Percentiles rank a stretch among this genome's conserved stretches.
Evolutionary conservation across 23 red algal species (phyloP).

Genomic region (Chondrus crispus): DNA sequence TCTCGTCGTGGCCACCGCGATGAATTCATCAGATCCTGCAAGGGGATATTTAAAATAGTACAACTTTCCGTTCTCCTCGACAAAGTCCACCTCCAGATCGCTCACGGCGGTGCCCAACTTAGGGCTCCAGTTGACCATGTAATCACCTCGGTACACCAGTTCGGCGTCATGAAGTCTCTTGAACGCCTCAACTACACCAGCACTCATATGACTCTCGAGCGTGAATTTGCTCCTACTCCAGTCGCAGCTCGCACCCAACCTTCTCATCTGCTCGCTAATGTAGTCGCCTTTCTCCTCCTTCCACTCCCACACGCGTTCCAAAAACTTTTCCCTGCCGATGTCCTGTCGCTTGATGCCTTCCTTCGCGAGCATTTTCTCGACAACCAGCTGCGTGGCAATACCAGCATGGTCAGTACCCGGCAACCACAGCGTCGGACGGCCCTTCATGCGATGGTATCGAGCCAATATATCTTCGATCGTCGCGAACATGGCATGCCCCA

Average conservation of each 20-base stretch:
- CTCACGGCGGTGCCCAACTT: constrained; percentile 88
- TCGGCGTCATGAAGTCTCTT: constrained; percentile 82
- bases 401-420: constrained; percentile 99
- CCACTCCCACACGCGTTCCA: constrained; percentile 94
- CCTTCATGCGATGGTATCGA: constrained; percentile 89
- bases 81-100: constrained; percentile 96
- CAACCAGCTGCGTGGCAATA: constrained; percentile 95
- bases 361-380: constrained; percentile 70
- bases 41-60: constrained; percentile 93
- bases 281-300: constrained; percentile 93
- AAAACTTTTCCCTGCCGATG: constrained; percentile 82
- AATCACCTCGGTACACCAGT: constrained; percentile 86
- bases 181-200: constrained; percentile 87
- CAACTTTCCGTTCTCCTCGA: constrained; percentile 88
- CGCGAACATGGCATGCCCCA: constrained; percentile 95
- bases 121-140: constrained; percentile 99
- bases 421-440: constrained; percentile 76
- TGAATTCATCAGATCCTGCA: constrained; percentile 49
- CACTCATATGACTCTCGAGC: constrained; percentile 58
- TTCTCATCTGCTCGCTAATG: constrained; percentile 92
- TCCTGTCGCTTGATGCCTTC: constrained; percentile 54
- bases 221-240: constrained; percentile 90
- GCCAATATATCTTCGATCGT: constrained; percentile 93
- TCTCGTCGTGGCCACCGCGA: constrained; percentile 90
- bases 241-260: constrained; percentile 91